Conservation (phyloP, 371 early-diverging fungal species). For the Chytridiales sp. region DNA sequence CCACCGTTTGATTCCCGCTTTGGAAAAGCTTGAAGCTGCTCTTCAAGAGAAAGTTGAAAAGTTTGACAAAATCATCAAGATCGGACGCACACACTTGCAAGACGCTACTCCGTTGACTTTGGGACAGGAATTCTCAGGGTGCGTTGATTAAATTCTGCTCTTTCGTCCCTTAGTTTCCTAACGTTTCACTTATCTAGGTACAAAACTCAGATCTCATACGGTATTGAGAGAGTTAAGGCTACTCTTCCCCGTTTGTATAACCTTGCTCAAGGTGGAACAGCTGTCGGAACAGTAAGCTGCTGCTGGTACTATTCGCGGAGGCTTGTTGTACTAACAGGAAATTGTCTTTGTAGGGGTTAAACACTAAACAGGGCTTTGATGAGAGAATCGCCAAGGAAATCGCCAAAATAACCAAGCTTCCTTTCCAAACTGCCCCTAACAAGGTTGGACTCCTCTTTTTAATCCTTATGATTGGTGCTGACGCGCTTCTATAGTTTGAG, state of each 20-base stretch:
- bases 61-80: conserved; percentile 42
- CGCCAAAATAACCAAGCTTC: conserved; percentile 69
- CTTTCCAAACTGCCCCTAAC: conserved; percentile 90
- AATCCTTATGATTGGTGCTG: neutral
- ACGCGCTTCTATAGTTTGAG: conserved; percentile 65
- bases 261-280: conserved; percentile 93
- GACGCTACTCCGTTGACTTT: conserved; percentile 94
- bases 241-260: conserved; percentile 76
- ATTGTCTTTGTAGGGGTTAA: conserved; percentile 62
- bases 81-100: conserved; percentile 55
- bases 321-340: neutral
- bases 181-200: conserved; percentile 42
- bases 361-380: conserved; percentile 88
- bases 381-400: conserved; percentile 79
- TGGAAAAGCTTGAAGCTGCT: conserved; percentile 70
- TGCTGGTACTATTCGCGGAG: neutral
- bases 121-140: conserved; percentile 93
- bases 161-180: neutral
- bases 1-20: conserved; percentile 75
- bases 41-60: conserved; percentile 46
- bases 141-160: conserved; percentile 7
- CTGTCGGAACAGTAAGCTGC: conserved; percentile 81
- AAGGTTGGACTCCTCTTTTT: conserved; percentile 52
- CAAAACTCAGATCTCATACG: conserved; percentile 78
- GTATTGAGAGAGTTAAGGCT: conserved; percentile 75